These are phyloP conservation scores for Aspergillus cavernicola DNA, from an alignment of 495 filamentous ascomycete species.

Conservation along the genomic window DNA sequence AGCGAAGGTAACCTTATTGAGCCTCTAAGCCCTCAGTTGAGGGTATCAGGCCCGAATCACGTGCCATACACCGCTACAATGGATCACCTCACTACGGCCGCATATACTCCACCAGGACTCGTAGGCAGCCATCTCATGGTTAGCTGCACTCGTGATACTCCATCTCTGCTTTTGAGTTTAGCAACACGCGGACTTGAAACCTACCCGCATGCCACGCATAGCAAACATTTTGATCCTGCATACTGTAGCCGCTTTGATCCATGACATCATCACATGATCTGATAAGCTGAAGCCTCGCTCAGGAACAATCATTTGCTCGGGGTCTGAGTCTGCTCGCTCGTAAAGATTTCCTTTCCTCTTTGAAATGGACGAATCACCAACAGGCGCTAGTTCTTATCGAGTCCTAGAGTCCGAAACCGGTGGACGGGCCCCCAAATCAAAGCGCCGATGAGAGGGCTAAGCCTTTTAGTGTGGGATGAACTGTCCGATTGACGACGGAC, in stretches of 20 bases:
- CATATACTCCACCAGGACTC: not conserved
- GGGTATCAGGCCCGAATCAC: too few relatives aligned
- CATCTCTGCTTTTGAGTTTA: not conserved
- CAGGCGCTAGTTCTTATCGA: not conserved
- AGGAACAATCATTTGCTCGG: not conserved
- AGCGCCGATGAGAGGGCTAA: not conserved
- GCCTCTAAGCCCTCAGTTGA: too few relatives aligned
- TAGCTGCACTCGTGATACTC: too few relatives aligned
- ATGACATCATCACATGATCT: conserved; percentile 10
- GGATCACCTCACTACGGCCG: not conserved
- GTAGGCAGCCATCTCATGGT: not conserved
- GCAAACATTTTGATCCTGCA: too few relatives aligned
- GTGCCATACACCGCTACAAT: too few relatives aligned
- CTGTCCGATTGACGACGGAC: too few relatives aligned
- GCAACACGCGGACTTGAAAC: not conserved
- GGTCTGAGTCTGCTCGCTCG: too few relatives aligned
- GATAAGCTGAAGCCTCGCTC: not conserved
- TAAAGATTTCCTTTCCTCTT: not conserved
- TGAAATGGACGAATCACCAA: conserved; percentile 1
- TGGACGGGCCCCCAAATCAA: not conserved
- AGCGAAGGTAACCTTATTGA: too few relatives aligned
- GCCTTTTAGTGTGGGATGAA: conserved; percentile 6
- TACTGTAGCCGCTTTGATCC: not conserved
- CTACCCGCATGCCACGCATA: too few relatives aligned
- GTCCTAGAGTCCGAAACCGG: conserved; percentile 5